phyloP scores from a whole-genome alignment of 768 basidiomycete species.

The Naganishia vaughanmartiniae region DNA sequence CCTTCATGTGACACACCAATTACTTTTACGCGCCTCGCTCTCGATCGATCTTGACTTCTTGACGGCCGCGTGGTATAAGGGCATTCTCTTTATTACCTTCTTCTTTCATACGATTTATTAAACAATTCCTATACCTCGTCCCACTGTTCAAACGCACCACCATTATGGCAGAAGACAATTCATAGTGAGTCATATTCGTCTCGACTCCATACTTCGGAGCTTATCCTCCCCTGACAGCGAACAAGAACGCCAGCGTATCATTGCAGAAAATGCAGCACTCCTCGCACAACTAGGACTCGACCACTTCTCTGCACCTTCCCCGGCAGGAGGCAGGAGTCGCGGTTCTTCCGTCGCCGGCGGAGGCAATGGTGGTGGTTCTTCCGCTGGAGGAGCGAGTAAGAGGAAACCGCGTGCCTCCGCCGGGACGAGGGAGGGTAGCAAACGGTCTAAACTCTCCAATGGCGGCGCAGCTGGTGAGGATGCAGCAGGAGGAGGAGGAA shows the following conservation, averaged over 20 bases:
- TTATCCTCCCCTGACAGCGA: constrained; percentile 31
- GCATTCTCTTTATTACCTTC: too few relatives aligned
- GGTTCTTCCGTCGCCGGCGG: neutral
- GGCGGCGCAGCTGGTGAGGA: neutral
- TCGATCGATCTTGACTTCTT: too few relatives aligned
- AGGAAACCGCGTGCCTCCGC: neutral
- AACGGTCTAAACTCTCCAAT: constrained; percentile 13
- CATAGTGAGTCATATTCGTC: neutral
- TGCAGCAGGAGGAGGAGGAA: neutral
- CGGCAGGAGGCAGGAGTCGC: neutral
- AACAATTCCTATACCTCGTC: too few relatives aligned
- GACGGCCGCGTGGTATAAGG: too few relatives aligned
- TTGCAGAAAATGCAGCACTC: constrained; percentile 46
- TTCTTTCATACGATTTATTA: too few relatives aligned
- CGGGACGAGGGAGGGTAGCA: neutral
- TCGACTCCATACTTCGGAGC: neutral
- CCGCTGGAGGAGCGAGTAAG: neutral
- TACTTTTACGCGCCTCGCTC: neutral
- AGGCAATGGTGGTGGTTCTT: neutral
- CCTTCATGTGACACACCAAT: neutral
- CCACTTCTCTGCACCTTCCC: constrained; percentile 26
- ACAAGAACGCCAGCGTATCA: constrained; percentile 48
- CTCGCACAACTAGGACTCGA: constrained; percentile 49
- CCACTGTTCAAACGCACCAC: too few relatives aligned
- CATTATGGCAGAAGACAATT: constrained; percentile 13